phyloP scores from a whole-genome alignment of 345 rosid genomes.

The Eucalyptus camaldulensis region DNA sequence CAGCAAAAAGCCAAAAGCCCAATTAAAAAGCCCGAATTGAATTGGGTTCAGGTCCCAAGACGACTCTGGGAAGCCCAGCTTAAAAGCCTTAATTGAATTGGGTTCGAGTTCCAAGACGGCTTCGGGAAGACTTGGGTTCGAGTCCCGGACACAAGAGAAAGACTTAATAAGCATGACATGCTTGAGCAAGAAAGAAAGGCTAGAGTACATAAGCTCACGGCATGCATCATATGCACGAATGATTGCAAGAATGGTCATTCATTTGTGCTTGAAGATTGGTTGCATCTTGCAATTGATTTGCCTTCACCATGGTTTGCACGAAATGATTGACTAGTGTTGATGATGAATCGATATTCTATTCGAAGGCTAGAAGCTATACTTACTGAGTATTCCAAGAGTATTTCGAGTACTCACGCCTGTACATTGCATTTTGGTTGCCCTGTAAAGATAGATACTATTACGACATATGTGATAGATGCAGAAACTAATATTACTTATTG shows the following conservation, averaged over 20 bases:
- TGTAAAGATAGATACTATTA: no score
- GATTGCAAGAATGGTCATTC: neutral
- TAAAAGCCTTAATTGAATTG: no score
- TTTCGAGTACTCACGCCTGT: no score
- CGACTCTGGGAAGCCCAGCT: fast-evolving
- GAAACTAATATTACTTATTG: no score
- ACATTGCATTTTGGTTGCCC: no score
- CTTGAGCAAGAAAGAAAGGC: neutral
- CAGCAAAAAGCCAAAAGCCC: fast-evolving
- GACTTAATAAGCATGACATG: neutral
- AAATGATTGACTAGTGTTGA: no score
- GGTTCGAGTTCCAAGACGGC: neutral
- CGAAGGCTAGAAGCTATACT: no score
- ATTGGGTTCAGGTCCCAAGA: neutral
- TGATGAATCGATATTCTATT: no score
- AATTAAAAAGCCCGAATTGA: neutral
- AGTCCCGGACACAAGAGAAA: neutral
- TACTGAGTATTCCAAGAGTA: no score
- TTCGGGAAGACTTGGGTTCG: neutral
- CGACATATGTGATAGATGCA: fast-evolving
- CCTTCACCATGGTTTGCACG: no score
- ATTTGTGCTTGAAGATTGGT: neutral
- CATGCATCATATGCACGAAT: no score
- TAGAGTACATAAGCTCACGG: neutral
- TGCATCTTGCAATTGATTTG: neutral